phyloP scores from a whole-genome alignment of 2,329 filamentous ascomycete species.

The Phaeosphaeriaceae sp. region DNA sequence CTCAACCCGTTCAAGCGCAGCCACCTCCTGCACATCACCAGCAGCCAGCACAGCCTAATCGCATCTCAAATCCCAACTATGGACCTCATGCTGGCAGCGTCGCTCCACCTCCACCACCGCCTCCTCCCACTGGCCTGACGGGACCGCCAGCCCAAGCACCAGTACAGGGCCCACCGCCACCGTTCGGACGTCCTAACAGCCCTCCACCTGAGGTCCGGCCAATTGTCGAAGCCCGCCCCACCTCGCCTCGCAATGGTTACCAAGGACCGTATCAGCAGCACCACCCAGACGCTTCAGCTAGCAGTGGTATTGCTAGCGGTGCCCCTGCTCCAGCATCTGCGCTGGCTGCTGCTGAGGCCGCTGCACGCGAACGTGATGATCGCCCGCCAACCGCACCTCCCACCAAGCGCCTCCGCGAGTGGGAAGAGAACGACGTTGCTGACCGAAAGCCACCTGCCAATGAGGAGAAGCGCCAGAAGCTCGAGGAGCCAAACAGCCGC shows the following conservation, averaged over 20 bases:
- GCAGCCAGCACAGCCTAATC: constrained; percentile 51
- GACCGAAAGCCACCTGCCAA: constrained; percentile 82
- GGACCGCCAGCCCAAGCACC: constrained; percentile 60
- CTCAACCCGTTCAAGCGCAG: constrained; percentile 60
- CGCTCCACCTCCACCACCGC: constrained; percentile 63
- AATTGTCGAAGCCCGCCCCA: constrained; percentile 81
- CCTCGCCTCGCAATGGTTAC: constrained; percentile 90
- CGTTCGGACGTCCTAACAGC: constrained; percentile 75
- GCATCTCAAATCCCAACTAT: constrained; percentile 57
- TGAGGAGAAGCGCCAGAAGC: constrained; percentile 83
- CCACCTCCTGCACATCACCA: constrained; percentile 46
- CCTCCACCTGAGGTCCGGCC: constrained; percentile 84
- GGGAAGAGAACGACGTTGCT: constrained; percentile 78
- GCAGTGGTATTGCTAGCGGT: constrained; percentile 70
- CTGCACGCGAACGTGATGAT: constrained; percentile 70
- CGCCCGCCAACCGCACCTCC: constrained; percentile 76
- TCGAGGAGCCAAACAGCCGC: constrained; percentile 84
- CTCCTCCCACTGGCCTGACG: constrained; percentile 59
- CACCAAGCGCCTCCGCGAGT: constrained; percentile 89
- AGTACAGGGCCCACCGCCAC: constrained; percentile 62
- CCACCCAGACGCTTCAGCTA: constrained; percentile 68
- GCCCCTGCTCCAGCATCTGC: constrained; percentile 71
- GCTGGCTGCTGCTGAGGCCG: constrained; percentile 71
- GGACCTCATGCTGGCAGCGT: constrained; percentile 50
- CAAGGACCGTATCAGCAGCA: constrained; percentile 81